Base-by-base conservation (phyloP, 208 protist genomes). In the Kentomonas sorsogonicus region DNA sequence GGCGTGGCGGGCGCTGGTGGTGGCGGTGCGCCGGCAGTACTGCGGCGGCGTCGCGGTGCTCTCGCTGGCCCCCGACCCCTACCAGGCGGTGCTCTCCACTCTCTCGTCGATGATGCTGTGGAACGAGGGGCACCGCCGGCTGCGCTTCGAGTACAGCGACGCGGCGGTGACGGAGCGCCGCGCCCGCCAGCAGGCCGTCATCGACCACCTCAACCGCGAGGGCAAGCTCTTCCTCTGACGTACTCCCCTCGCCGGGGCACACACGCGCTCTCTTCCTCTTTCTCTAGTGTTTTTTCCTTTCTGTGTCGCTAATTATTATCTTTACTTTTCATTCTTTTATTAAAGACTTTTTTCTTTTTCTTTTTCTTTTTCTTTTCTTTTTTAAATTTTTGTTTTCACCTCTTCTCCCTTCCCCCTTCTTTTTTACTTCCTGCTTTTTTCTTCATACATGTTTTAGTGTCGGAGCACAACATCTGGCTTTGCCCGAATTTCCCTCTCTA, bases 61-160 rank as follows among this genome's bases (percentile, higher is more conserved):
- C 40, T 81, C 70, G 40, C 66, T 86, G 34, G 79, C 83, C 1
- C 77, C 83, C n/a, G 88, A 94, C 53, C 88, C 88, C 20, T 94
- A 94, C 64, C 73, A 90, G 30, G 69, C 70, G 50, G 79, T 91
- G 31, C 52, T 94, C 22, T 67, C 83, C 16, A 89, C 86, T 66
- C 54, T 94, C 45, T 90, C 81, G 10, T 91, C 83, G 10, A 94
- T 94, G 88, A 91, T 89, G 81, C 29, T 94, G 48, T 94, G 88
- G 84, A 77, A 78, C 39, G 57, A 74, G 18, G 62, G 68, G 29
- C 43, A 74, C 30, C 79, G 88, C 25, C 59, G 76, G 52, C 91
- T 74, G 83, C 18, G 55, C 20, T 91, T 92, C 72, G 56, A 54
- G 46, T 89, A 91, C 71, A 79, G 50, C 54, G 72, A 81, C 22